These are phyloP conservation scores for Porogramme epimiltina DNA, from an alignment of 1,284 basidiomycete species.

Conservation along the genomic window DNA sequence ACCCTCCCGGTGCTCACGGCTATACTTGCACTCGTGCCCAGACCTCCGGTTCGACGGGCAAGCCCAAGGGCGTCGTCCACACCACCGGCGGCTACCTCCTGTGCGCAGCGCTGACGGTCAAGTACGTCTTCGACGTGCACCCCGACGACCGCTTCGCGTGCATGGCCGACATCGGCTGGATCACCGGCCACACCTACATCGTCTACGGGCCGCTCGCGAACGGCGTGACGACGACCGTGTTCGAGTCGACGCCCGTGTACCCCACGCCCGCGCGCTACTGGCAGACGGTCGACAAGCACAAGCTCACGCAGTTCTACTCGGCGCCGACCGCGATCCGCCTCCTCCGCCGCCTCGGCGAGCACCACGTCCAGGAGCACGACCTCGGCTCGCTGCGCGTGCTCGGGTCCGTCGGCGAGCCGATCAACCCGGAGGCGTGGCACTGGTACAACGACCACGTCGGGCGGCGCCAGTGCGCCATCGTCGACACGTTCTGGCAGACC, in stretches of 20 bases:
- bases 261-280: conserved; percentile 96
- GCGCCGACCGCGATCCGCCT: conserved; percentile 94
- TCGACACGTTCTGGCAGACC: conserved; percentile 98
- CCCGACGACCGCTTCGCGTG: conserved; percentile 91
- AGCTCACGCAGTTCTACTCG: conserved; percentile 94
- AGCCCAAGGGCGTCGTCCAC: conserved; percentile 97
- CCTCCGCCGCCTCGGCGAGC: conserved; percentile 84
- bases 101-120: conserved; percentile 88
- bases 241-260: conserved; percentile 97
- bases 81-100: conserved; percentile 94
- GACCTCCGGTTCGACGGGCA: conserved; percentile 95
- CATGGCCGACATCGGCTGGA: conserved; percentile 99
- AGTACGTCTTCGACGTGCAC: conserved; percentile 97
- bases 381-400: conserved; percentile 85
- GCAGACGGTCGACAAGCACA: conserved; percentile 93
- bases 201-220: conserved; percentile 94
- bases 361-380: conserved; percentile 87
- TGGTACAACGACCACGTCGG: conserved; percentile 99
- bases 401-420: conserved; percentile 76
- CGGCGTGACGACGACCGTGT: conserved; percentile 91
- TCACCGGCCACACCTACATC: conserved; percentile 98
- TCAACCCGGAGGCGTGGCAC: conserved; percentile 63
- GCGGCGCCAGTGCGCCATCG: conserved; percentile 87
- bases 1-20: conserved; percentile 1
- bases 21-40: conserved; percentile 31